Evolutionary conservation across 345 rosid species (phyloP).

Genomic region (Euclidium syriacum): DNA sequence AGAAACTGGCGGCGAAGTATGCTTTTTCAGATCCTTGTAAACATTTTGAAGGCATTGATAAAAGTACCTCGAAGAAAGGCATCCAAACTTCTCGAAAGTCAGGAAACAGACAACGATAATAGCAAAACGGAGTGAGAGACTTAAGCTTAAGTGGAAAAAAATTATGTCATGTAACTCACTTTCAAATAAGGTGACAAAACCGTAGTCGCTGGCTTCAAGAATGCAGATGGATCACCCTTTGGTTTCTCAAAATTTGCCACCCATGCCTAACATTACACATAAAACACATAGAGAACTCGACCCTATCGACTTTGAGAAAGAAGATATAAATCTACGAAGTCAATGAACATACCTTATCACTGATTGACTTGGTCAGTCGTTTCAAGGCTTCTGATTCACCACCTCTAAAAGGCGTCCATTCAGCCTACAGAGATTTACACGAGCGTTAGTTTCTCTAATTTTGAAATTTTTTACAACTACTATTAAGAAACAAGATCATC

Average conservation of each 20-base stretch:
- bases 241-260: conserved; percentile 96
- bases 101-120: not conserved
- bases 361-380: conserved; percentile 55
- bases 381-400: conserved; percentile 82
- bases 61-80: conserved; percentile 94
- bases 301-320: not conserved
- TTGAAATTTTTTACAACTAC: not conserved
- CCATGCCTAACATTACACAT: conserved; percentile 56
- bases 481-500: not conserved
- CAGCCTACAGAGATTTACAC: conserved; percentile 39
- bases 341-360: conserved; percentile 48
- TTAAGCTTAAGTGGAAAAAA: not conserved
- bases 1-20: conserved; percentile 90
- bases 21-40: conserved; percentile 57
- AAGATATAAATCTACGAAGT: not conserved
- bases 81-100: conserved; percentile 74
- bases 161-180: conserved; percentile 41
- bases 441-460: not conserved
- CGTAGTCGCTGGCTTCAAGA: conserved; percentile 79
- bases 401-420: conserved; percentile 66
- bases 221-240: conserved; percentile 91
- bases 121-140: not conserved
- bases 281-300: not conserved
- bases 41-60: conserved; percentile 70
- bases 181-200: conserved; percentile 88